phyloP scores from a whole-genome alignment of 768 basidiomycete species.

The Inosperma sp. region DNA sequence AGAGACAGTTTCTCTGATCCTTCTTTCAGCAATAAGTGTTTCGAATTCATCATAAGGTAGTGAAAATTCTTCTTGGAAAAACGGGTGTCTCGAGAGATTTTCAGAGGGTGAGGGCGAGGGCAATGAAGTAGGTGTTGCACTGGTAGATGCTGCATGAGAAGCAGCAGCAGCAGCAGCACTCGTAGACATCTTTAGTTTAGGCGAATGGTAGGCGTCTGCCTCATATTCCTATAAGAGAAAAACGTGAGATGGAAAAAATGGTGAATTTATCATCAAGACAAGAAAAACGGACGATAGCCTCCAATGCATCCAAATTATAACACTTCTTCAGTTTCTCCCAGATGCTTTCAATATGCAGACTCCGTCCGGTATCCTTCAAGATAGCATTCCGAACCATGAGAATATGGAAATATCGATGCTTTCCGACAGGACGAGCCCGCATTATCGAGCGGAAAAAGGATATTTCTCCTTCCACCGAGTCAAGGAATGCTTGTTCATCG shows the following conservation, averaged over 20 bases:
- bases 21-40: slow-evolving; percentile 53
- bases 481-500: slow-evolving; percentile 46
- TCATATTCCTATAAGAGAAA: slow-evolving; percentile 37
- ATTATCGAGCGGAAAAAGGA: slow-evolving; percentile 80
- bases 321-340: slow-evolving; percentile 71
- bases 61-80: slow-evolving; percentile 66
- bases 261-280: slow-evolving; percentile 10
- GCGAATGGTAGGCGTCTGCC: slow-evolving; percentile 29
- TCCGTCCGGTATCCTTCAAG: slow-evolving; percentile 60
- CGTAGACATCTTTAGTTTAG: slow-evolving; percentile 21
- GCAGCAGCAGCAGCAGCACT: neutral
- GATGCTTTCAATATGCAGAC: slow-evolving; percentile 56
- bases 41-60: slow-evolving; percentile 64
- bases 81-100: slow-evolving; percentile 64
- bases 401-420: slow-evolving; percentile 78
- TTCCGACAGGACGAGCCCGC: slow-evolving; percentile 77
- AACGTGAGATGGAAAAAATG: neutral
- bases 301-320: slow-evolving; percentile 74
- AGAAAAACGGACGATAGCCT: slow-evolving; percentile 52
- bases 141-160: neutral
- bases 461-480: slow-evolving; percentile 77
- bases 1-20: slow-evolving; percentile 61
- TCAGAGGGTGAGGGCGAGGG: slow-evolving; percentile 67
- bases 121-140: slow-evolving; percentile 41
- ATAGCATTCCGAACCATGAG: slow-evolving; percentile 71